A percentile compares a stretch with the other conserved stretches of the same genome.
These are phyloP conservation scores for Aspergillus candidus DNA, from an alignment of 2,329 filamentous ascomycete genomes.

Conservation along the genomic window DNA sequence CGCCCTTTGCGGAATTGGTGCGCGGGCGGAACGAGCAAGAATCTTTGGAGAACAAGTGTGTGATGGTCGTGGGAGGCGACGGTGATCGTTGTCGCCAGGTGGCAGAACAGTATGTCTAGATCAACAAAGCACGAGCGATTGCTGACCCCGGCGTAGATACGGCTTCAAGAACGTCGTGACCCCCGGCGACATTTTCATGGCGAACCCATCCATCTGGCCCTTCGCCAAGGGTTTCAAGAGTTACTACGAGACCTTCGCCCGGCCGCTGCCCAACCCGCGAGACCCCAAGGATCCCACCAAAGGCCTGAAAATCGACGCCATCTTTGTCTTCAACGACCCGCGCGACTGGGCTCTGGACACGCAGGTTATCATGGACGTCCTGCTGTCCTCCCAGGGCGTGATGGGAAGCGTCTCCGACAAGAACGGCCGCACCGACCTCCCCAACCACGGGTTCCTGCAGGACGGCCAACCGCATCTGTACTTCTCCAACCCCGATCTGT, in stretches of 20 bases:
- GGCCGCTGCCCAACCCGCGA: constrained; percentile 31
- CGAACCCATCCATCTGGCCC: constrained; percentile 72
- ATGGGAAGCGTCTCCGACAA: constrained; percentile 71
- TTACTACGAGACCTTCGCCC: constrained; percentile 51
- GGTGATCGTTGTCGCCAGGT: constrained; percentile 63
- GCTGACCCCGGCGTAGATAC: constrained; percentile 41
- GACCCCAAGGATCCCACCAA: constrained; percentile 38
- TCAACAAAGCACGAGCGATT: neutral
- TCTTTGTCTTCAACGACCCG: constrained; percentile 93
- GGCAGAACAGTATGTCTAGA: constrained; percentile 54
- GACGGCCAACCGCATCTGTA: constrained; percentile 75
- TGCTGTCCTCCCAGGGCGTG: constrained; percentile 71
- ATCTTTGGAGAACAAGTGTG: constrained; percentile 56
- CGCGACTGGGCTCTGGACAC: constrained; percentile 91
- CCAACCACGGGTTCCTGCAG: constrained; percentile 72
- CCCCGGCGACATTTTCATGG: constrained; percentile 72
- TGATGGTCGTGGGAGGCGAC: constrained; percentile 68
- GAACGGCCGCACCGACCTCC: constrained; percentile 60
- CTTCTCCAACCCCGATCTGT: constrained; percentile 84
- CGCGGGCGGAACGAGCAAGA: constrained; percentile 50
- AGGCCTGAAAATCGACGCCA: constrained; percentile 73
- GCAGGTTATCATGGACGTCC: constrained; percentile 74
- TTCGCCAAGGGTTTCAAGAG: constrained; percentile 64
- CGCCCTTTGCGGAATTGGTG: constrained; percentile 71
- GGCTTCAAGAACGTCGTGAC: constrained; percentile 79